Base-by-base conservation (phyloP, 2,329 filamentous ascomycete genomes). In the Stromatinia cepivora region DNA sequence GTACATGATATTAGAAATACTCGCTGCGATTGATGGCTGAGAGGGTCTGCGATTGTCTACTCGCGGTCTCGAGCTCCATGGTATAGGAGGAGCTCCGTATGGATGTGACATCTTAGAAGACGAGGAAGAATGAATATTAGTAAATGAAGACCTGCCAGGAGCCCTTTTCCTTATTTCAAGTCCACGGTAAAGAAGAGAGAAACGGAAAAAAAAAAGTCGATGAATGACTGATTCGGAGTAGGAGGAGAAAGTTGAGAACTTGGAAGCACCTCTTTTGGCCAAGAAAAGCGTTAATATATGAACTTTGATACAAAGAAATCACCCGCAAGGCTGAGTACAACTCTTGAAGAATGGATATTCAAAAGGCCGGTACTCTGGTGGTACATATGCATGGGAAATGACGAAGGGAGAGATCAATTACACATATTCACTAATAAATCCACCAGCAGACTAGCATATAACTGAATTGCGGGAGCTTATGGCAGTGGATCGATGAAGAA, bases 1-100 rank as follows among this genome's bases (percentile, higher is more conserved):
- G 77, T 83, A 86, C 81, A 87, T 86, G 71, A 88, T 82, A 71
- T 79, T 81, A 25, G 72, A 73, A n/a, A 76, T 73, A 53, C 72
- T 77, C 20, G 76, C 75, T 59, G 75, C 76, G 5, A 77, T 65
- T 42, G 74, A 72, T 39, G 77, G 75, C 34, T 76, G 73, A 58
- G 77, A 78, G n/a, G 77, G 76, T 56, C 76, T 71, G 67, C 77
- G 73, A 61, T 42, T 63, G 46, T 71, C 70, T 39, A 72, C 25
- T 28, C 68, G 71, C 50, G 76, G 74, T 62, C 73, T 73, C 54
- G 75, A 74, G 34, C 69, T 70, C 64, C 72, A 77, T 13, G 75
- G 74, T 31, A 77, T 75, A 17, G 74, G 75, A 34, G 69, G 67
- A 34, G 75, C 72, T 36, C 74, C 73, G 66, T 72, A 75, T 52